Evolutionary conservation across 208 protist genomes (phyloP).

Genomic region (Trypanosoma cruzi): DNA sequence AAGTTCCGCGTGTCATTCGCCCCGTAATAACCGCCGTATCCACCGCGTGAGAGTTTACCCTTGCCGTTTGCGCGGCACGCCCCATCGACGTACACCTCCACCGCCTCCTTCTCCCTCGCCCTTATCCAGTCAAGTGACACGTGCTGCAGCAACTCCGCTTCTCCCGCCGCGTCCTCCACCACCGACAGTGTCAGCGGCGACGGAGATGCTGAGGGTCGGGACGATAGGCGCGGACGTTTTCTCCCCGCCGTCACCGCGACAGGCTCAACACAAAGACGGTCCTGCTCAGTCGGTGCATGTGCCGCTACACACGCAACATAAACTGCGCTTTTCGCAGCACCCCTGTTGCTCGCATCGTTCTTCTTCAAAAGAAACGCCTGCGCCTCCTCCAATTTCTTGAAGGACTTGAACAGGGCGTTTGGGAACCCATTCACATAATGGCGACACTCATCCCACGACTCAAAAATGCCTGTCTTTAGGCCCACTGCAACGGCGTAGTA

Average conservation of each 20-base stretch:
- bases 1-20: conserved; percentile 69
- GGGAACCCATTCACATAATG: conserved; percentile 66
- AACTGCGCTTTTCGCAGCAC: neutral
- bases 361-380: conserved; percentile 35
- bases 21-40: conserved; percentile 86
- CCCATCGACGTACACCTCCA: conserved; percentile 84
- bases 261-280: neutral
- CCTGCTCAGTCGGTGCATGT: neutral
- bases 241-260: neutral
- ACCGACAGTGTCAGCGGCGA: neutral
- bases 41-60: conserved; percentile 36
- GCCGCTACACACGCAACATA: neutral
- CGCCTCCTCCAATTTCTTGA: conserved; percentile 61
- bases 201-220: neutral
- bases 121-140: conserved; percentile 11
- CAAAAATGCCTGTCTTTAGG: conserved; percentile 63
- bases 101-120: conserved; percentile 16
- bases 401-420: conserved; percentile 74
- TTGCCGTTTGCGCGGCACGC: conserved; percentile 77
- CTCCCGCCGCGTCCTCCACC: neutral
- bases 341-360: neutral
- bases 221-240: neutral
- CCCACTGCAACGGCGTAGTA: conserved; percentile 87
- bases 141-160: neutral
- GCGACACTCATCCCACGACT: conserved; percentile 74